A percentile compares a stretch with the other conserved stretches of the same genome.
phyloP scores from a whole-genome alignment of 225 moss, liverwort and hornwort species.

The Polytrichum formosum region DNA sequence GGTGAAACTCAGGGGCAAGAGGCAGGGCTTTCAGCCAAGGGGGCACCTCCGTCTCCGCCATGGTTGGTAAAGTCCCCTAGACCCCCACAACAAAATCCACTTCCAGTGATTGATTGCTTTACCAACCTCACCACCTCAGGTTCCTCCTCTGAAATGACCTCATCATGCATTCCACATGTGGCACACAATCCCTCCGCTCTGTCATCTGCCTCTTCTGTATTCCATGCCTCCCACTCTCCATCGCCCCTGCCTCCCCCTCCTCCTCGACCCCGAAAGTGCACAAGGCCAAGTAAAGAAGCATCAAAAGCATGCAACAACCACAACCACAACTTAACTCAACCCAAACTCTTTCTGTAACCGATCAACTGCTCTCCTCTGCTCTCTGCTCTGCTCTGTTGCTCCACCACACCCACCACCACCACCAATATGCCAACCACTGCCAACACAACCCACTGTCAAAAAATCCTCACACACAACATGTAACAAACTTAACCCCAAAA shows the following conservation, averaged over 20 bases:
- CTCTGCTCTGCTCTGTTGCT: too few species aligned
- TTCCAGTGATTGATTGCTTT: constrained; percentile 4
- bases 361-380: too few species aligned
- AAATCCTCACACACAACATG: too few species aligned
- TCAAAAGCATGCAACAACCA: too few species aligned
- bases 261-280: too few species aligned
- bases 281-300: too few species aligned
- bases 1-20: constrained; percentile 87
- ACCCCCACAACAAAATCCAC: constrained; percentile 20
- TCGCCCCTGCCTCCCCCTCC: not conserved
- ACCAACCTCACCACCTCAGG: not conserved
- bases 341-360: too few species aligned
- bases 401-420: too few species aligned
- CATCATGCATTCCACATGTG: not conserved
- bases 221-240: not conserved
- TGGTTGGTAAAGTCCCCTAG: constrained; percentile 41
- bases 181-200: constrained; percentile 24
- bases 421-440: too few species aligned
- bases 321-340: too few species aligned
- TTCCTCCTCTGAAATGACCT: not conserved
- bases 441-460: too few species aligned
- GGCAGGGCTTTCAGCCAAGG: constrained; percentile 75
- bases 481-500: too few species aligned
- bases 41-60: constrained; percentile 68
- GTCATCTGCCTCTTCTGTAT: constrained; percentile 8